Conservation (phyloP, 2,329 filamentous ascomycete species). For the Phyllosticta citribraziliensis region DNA sequence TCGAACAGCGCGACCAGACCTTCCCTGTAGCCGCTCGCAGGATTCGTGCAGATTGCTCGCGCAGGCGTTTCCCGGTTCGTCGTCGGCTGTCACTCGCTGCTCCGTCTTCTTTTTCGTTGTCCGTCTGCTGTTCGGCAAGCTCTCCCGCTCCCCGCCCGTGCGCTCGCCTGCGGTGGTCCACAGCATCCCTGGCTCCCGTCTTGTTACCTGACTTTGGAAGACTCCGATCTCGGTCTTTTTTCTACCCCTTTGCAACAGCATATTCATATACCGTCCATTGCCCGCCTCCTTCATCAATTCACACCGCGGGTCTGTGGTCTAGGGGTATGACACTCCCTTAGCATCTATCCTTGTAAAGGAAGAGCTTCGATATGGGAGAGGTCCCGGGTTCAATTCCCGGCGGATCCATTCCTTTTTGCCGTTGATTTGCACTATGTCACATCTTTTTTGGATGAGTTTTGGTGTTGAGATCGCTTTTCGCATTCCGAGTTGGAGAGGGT, state of each 20-base stretch:
- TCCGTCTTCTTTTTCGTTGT: neutral
- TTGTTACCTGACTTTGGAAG: neutral
- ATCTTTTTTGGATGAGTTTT: too few relatives aligned
- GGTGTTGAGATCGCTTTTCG: too few relatives aligned
- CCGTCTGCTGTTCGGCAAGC: neutral
- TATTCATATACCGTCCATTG: neutral
- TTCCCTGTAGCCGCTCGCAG: neutral
- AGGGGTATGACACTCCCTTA: neutral
- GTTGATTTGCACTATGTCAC: neutral
- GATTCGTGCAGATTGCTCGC: neutral
- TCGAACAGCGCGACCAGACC: neutral
- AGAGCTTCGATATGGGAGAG: neutral
- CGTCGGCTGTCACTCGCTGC: neutral
- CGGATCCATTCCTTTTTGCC: neutral
- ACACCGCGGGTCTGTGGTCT: neutral
- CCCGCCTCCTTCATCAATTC: neutral
- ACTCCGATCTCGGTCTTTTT: neutral
- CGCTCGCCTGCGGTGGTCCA: neutral
- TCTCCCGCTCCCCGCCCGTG: neutral
- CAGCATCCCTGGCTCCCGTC: neutral
- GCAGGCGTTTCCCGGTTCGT: neutral
- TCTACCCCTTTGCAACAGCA: neutral
- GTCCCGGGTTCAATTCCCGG: neutral
- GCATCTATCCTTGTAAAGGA: neutral
- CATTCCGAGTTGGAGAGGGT: too few relatives aligned